A percentile compares a stretch with the other conserved stretches of the same genome.
These are phyloP conservation scores for Pyrenophora graminea DNA, from an alignment of 2,329 filamentous ascomycete species.

Conservation along the genomic window DNA sequence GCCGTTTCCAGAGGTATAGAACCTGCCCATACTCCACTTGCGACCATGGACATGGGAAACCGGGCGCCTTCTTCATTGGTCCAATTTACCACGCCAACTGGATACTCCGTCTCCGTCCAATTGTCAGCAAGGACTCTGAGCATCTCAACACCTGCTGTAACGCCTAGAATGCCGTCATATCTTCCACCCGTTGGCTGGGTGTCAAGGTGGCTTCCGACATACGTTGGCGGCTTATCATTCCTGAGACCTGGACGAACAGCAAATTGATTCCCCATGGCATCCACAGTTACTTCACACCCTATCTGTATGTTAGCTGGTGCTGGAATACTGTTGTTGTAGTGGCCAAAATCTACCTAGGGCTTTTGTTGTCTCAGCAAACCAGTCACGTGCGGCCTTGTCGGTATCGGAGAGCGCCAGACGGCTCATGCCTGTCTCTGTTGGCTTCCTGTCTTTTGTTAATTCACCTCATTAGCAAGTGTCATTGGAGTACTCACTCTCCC, in stretches of 20 bases:
- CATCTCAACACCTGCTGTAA: slow-evolving; percentile 74
- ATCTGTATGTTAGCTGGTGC: too few species aligned
- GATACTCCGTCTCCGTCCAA: slow-evolving; percentile 68
- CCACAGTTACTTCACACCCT: slow-evolving; percentile 66
- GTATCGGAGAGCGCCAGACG: slow-evolving; percentile 72
- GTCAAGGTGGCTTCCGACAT: slow-evolving; percentile 69
- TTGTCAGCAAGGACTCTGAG: slow-evolving; percentile 70
- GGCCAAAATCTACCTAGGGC: slow-evolving; percentile 53
- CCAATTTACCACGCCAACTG: slow-evolving; percentile 77
- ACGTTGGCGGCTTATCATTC: slow-evolving; percentile 63
- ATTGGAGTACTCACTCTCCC: slow-evolving; percentile 59
- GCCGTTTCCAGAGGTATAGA: slow-evolving; percentile 63
- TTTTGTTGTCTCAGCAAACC: slow-evolving; percentile 70
- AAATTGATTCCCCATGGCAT: slow-evolving; percentile 82
- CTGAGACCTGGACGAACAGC: slow-evolving; percentile 68
- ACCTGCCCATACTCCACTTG: slow-evolving; percentile 78
- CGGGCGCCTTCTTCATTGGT: slow-evolving; percentile 83
- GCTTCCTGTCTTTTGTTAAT: slow-evolving; percentile 42
- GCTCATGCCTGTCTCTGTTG: slow-evolving; percentile 75
- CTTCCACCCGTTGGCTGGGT: slow-evolving; percentile 64
- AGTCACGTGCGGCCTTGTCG: slow-evolving; percentile 73
- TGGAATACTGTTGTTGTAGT: too few species aligned
- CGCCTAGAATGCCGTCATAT: slow-evolving; percentile 78
- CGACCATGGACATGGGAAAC: slow-evolving; percentile 75
- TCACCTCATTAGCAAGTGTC: neutral